Evolutionary conservation across 163 green algal species (phyloP), one percentile per base, ranked within the genome.

Genomic region (Chloromonas sp.): DNA sequence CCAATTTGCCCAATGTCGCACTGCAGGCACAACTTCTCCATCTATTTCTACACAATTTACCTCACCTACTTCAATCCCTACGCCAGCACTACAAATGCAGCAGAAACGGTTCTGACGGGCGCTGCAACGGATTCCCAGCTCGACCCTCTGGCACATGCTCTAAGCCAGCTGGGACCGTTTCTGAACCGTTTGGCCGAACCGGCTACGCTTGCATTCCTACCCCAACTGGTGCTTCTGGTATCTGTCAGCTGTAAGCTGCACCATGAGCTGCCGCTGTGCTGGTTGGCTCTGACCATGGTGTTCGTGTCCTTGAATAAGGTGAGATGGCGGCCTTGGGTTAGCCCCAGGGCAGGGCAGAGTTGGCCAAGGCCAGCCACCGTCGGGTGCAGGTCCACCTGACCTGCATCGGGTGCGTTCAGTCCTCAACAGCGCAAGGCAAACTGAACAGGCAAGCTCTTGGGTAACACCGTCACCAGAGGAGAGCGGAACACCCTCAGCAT

Each of bases 221-320:
- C 81, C n/a, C 81, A 84, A 62, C 36, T 84, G 0, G 0, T 82
- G 60, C 15, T 82, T n/a, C 1, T 82, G 83, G 36, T 86, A 60
- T 74, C 83, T 5, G 61, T 82, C 58, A 77, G 77, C 58, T 71
- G 62, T 62, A 82, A 57, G 0, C 91, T 93, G 66, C 89, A 91
- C 15, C 70, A 78, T 14, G 88, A 98, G 84, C 88, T 96, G 5
- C 92, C 92, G 0, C 83, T 93, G n/a, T 94, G 89, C 81, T 92
- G 94, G 85, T 82, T 97, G 74, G 85, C 97, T 60, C 91, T 96
- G 81, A 98, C 94, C 11, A 84, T 96, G 62, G 89, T 91, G 0
- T 97, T 98, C 87, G 95, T 98, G 14, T 90, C 95, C 0, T 93
- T 98, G 84, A 96, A 96, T 85, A 95, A 95, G 85, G 92, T 94